Evolutionary conservation across 108 stramenopile genomes (phyloP), one percentile per base, ranked within the genome.

Genomic region (Nitzschia putrida): DNA sequence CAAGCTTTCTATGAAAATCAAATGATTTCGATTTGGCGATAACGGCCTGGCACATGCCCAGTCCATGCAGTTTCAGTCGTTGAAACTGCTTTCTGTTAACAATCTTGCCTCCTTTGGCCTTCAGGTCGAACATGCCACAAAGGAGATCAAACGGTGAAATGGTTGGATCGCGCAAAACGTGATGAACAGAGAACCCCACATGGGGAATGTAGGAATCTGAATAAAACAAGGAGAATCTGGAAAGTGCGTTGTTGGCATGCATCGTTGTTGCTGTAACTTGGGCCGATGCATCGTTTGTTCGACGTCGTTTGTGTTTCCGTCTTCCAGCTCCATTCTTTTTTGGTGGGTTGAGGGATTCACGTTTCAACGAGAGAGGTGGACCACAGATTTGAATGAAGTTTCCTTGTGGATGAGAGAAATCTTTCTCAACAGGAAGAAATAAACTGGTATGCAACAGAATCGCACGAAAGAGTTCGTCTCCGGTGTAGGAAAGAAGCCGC

Each of bases 371-470:
- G 47, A 49, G 47, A 40, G 86, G 85, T 57, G 87, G 88, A 12
- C 88, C 86, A 60, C 88, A 88, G 23, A 89, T 21, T 38, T 83
- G 81, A 37, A 85, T 76, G 45, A 83, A 92, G 60, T 89, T 89
- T 22, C 38, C 45, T 39, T 53, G 26, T 21, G 45, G 11, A 7
- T 50, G 14, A 16, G 52, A 24, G 39, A 51, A 44, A 10, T 40
- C n/a, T 4, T 72, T 63, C 10, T 37, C n/a, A 9, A 73, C 8
- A 6, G 84, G 84, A 20, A 85, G 11, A 68, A 85, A 82, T 18
- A 81, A 23, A 14, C 68, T 66, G 13, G 81, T 80, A 47, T 82
- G 69, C 18, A 82, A 38, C 16, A 85, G 55, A 21, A 85, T 47
- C 29, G 60, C 55, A 41, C 85, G 78, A 29, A 85, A 34, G 20